These are phyloP conservation scores for Avena atlantica DNA, from an alignment of 176 grass and related monocot genomes.

Conservation along the genomic window DNA sequence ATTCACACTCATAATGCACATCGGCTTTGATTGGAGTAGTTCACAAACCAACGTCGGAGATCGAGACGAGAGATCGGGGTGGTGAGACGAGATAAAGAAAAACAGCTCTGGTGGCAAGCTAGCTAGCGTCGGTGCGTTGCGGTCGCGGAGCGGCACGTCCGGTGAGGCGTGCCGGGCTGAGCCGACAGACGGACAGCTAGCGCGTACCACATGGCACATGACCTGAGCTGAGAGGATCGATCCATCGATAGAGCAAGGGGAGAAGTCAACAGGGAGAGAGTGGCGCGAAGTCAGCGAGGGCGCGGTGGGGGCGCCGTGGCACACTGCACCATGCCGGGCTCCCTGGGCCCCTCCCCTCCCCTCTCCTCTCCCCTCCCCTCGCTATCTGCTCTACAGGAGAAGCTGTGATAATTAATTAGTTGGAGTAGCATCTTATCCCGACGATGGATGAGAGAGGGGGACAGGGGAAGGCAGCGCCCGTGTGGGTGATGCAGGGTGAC, in stretches of 20 bases:
- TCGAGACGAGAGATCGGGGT: too few species aligned
- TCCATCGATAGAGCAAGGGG: neutral
- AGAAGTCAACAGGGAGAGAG: conserved; percentile 26
- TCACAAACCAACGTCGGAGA: too few species aligned
- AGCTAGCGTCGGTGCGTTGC: neutral
- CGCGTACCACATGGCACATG: neutral
- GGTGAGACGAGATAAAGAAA: too few species aligned
- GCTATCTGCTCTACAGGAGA: too few species aligned
- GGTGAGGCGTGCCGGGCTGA: neutral
- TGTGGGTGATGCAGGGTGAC: conserved; percentile 57
- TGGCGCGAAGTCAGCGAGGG: conserved; percentile 36
- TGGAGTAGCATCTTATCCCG: neutral
- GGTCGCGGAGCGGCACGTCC: too few species aligned
- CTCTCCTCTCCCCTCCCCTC: neutral
- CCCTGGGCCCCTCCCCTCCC: neutral
- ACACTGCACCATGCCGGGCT: conserved; percentile 52
- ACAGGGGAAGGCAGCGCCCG: conserved; percentile 29
- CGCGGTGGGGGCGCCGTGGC: conserved; percentile 41
- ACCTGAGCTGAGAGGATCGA: neutral
- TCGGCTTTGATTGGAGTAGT: too few species aligned
- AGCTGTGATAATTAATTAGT: neutral
- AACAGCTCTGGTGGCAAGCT: too few species aligned
- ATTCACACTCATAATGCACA: too few species aligned
- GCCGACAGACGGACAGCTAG: neutral
- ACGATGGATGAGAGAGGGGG: neutral